Conservation (phyloP, 768 basidiomycete genomes). For the Lyophyllum atratum region DNA sequence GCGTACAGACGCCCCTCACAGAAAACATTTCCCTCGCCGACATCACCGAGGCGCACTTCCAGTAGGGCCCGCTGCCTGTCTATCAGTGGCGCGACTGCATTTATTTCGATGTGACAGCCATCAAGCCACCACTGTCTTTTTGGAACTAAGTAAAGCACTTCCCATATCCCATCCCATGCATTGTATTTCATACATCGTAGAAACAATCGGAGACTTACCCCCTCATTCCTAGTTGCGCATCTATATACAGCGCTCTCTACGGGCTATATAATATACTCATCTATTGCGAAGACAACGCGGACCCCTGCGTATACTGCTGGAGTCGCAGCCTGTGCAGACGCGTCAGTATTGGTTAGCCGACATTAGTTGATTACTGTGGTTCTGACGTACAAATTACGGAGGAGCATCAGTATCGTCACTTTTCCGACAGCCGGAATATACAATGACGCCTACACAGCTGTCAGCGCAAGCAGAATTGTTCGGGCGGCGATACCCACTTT, state of each 20-base stretch:
- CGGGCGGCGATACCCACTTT: conserved; percentile 54
- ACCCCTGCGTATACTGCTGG: conserved; percentile 49
- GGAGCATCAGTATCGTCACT: conserved; percentile 96
- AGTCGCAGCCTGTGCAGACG: conserved; percentile 49
- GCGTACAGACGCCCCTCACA: conserved; percentile 42
- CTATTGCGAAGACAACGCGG: conserved; percentile 26
- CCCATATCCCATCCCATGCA: conserved; percentile 20
- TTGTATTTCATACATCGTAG: conserved; percentile 34
- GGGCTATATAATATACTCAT: conserved; percentile 34
- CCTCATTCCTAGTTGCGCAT: conserved; percentile 24
- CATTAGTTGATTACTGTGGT: conserved; percentile 1
- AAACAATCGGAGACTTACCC: conserved; percentile 23
- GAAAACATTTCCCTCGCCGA: conserved; percentile 30
- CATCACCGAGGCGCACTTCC: conserved; percentile 53
- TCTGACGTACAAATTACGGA: conserved; percentile 82
- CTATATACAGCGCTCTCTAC: conserved; percentile 26
- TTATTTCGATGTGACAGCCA: conserved; percentile 2
- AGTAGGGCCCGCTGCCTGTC: conserved; percentile 9
- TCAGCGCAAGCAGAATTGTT: background rate
- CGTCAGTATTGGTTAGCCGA: background rate
- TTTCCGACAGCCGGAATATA: conserved; percentile 98
- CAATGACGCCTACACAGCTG: conserved; percentile 70
- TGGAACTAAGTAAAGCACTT: conserved; percentile 8
- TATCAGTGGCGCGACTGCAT: background rate
- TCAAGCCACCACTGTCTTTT: conserved; percentile 2